phyloP scores from a whole-genome alignment of 345 rosid species.

The Eucalyptus shirleyi region DNA sequence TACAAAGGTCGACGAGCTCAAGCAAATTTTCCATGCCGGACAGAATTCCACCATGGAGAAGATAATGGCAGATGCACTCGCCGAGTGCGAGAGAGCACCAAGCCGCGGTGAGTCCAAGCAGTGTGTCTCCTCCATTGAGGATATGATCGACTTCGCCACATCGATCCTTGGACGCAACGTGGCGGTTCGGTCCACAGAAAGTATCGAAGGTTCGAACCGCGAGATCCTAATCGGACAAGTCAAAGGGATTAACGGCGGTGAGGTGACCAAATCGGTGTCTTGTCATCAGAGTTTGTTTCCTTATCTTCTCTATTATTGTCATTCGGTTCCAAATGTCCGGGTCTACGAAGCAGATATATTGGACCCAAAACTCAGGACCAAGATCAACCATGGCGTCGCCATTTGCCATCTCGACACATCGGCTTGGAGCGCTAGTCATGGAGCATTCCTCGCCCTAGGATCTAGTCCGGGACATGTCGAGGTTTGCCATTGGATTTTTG shows the following conservation, averaged over 20 bases:
- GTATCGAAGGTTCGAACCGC: slow-evolving; percentile 35
- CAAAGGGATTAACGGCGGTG: slow-evolving; percentile 54
- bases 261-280: slow-evolving; percentile 61
- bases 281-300: slow-evolving; percentile 90
- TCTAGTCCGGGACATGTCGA: slow-evolving; percentile 70
- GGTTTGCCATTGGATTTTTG: slow-evolving; percentile 89
- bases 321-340: slow-evolving; percentile 86
- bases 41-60: slow-evolving; percentile 54
- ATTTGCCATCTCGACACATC: slow-evolving; percentile 85
- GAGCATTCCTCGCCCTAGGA: slow-evolving; percentile 65
- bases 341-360: slow-evolving; percentile 65
- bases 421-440: slow-evolving; percentile 67
- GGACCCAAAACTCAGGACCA: slow-evolving; percentile 26
- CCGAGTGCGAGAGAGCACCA: slow-evolving; percentile 63
- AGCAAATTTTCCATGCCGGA: slow-evolving; percentile 31
- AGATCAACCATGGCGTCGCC: slow-evolving; percentile 72
- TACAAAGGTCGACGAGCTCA: slow-evolving; percentile 8
- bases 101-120: slow-evolving; percentile 74
- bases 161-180: slow-evolving; percentile 47
- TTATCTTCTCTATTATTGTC: slow-evolving; percentile 73
- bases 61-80: slow-evolving; percentile 34
- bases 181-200: slow-evolving; percentile 50
- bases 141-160: slow-evolving; percentile 81
- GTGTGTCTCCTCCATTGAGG: slow-evolving; percentile 81
- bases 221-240: slow-evolving; percentile 46